Base-by-base conservation (phyloP, 768 basidiomycete species). In the Phlegmacium glaucopus region DNA sequence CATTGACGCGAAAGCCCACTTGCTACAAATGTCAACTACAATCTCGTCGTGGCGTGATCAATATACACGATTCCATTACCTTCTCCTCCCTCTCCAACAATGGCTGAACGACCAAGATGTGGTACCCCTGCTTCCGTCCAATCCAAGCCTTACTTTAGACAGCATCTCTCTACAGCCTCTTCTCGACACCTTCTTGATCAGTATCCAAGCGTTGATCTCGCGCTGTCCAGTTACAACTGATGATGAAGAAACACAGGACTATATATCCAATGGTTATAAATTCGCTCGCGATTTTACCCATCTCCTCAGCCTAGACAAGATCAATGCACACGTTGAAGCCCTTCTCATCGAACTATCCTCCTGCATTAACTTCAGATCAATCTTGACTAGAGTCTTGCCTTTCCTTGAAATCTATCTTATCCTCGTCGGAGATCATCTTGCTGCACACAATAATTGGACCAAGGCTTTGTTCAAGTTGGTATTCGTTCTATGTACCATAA, bases 391-490 rank as follows among this genome's bases (percentile, higher is more conserved):
- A 53, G 51, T 83, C n/a, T 53, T 85, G 8, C 92, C 94, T 1
- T 96, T 96, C 79, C 62, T 95, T 17, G 67, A 79, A 3, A 65
- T 67, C 17, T 94, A 91, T 63, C 54, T 78, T 8, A 57, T 69
- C 15, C 71, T 92, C 11, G 77, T 76, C 17, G 66, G 75, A 26
- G 73, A 75, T 34, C 79, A 89, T 44, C 64, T 95, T n/a, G 54
- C 64, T 2, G 64, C 68, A 9, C 79, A 82, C 43, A 70, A 72
- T 17, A 69, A 75, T 35, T 92, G 89, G 83, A 82, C 81, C 13
- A 82, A 85, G 60, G 69, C 89, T 10, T 64, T 90, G 13, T 87
- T 94, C 77, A 98, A 97, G 66, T 72, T 98, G 49, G 74, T 81
- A 54, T 87, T 83, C 61, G 75, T 95, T 35, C 65, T 94, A 27